Evolutionary conservation across 345 rosid species (phyloP), one percentile per base, ranked within the genome.

Genomic region (Citropsis articulata): DNA sequence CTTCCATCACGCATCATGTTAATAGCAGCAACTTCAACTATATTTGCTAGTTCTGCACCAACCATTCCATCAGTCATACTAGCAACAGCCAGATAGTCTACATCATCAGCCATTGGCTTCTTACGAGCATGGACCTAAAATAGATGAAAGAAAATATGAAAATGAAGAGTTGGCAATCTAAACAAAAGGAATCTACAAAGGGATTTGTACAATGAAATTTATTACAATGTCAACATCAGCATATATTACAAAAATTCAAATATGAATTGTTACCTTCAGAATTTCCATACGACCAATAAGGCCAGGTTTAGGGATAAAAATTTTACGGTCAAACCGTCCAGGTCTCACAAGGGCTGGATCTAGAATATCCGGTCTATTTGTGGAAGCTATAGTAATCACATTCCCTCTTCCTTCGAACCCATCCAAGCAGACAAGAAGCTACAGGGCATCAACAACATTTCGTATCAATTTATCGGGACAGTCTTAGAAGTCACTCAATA

Each of bases 331-430:
- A 74, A 94, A 93, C 75, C 97, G 86, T 76, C 97, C 97, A 78
- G 98, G 97, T 82, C 98, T 85, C 79, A 93, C 97, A 61, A 94
- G 95, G 35, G 98, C 98, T 66, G 97, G 93, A 89, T 94, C 98
- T 65, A 94, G 90, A 89, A 94, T 94, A 82, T 94, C 98, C 12
- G 98, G 97, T 78, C 98, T 89, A 77, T 94, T 94, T 80, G 97
- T 93, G 75, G 98, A 94, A 81, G 98, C 97, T 77, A 94, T 94
- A 65, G 98, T 93, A 69, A 94, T 94, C 70, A 94, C 97, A 85
- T 93, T 91, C 71, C 98, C 97, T 87, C 95, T 86, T 85, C 98
- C 98, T 86, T 94, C 98, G 89, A 94, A 94, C 67, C 98, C 98
- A 90, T 94, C 98, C 83, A 94, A 78, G 82, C 91, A 91, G 75